Percentiles rank a stretch among this genome's conserved stretches.
Evolutionary conservation across 2,329 filamentous ascomycete species (phyloP).

Genomic region (Nemania serpens): DNA sequence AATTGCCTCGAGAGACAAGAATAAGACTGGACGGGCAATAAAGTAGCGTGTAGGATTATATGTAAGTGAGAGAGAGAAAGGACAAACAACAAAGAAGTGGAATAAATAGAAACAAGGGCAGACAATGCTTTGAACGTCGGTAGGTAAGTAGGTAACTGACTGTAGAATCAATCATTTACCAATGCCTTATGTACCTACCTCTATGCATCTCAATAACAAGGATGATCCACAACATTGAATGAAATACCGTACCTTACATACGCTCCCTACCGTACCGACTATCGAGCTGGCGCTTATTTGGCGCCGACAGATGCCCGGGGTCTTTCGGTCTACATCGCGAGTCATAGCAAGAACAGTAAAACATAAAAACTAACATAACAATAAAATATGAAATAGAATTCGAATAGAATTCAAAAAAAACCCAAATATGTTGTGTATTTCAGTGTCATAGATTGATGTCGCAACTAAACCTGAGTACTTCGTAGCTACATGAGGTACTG

Average conservation of each 20-base stretch:
- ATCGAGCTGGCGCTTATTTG: constrained; percentile 21
- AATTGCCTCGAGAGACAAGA: too few relatives aligned
- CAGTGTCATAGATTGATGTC: too few relatives aligned
- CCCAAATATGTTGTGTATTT: too few relatives aligned
- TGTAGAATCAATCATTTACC: too few relatives aligned
- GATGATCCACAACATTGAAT: neutral
- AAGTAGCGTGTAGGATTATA: neutral
- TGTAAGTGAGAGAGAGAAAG: constrained; percentile 1
- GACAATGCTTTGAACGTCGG: neutral
- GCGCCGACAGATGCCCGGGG: constrained; percentile 7
- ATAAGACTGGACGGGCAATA: too few relatives aligned
- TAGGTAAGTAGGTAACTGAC: too few relatives aligned
- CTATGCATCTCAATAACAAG: neutral
- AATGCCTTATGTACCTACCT: neutral
- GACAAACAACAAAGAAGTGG: constrained; percentile 15
- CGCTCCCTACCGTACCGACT: too few relatives aligned
- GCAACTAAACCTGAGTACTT: too few relatives aligned
- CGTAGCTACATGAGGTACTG: too few relatives aligned
- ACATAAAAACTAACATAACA: too few relatives aligned
- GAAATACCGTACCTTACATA: too few relatives aligned
- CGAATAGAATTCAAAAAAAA: too few relatives aligned
- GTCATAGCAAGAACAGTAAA: neutral
- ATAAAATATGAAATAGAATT: neutral
- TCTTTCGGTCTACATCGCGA: neutral
- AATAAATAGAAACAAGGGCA: neutral